Base-by-base conservation (phyloP, 2,329 filamentous ascomycete species). In the Fusarium abutilonis region DNA sequence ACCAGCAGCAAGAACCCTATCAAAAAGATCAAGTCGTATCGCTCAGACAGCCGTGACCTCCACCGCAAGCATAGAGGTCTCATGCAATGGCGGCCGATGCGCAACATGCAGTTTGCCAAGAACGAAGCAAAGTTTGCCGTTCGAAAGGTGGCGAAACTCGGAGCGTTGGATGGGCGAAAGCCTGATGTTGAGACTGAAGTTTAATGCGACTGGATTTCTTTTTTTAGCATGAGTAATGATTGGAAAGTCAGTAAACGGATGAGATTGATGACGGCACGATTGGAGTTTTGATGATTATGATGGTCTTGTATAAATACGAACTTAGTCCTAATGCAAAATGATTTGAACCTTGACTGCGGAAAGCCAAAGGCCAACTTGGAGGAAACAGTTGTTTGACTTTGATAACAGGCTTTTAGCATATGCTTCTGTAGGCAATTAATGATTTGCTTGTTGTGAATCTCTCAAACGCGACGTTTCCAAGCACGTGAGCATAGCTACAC, bases 31-130 rank as follows among this genome's bases (percentile, higher is more conserved):
- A 87, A 87, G 72, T 83, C 89, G 19, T 86, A 89, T 73, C 87
- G 86, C 68, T 81, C 82, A 53, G 83, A 87, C 61, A 92, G 89
- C 72, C 86, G 89, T 62, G 87, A 90, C 41, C 82, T 97, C 73
- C 89, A 93, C 74, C 86, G 93, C 1, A 92, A 93, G 77, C 93
- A 97, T 68, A 84, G 93, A 10, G 94, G 94, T 0, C 71, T 97
- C 72, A 96, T 97, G 92, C 94, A 98, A 75, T 98, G 93, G 93
- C 91, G 88, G 71, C 93, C 94, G 0, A 90, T 93, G 73, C 83
- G 94, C 36, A 97, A 97, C 73, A 81, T 87, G 19, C 87, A 88
- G 66, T 98, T 97, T 74, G 93, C 89, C 39, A 96, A 95, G 77
- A 84, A 97, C 70, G 91, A 98, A 79, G 87, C 90, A 1, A 89